A percentile compares a stretch with the other conserved stretches of the same genome.
phyloP scores from a whole-genome alignment of 2,329 filamentous ascomycete species.

The Rhytidhysteron rufulum region DNA sequence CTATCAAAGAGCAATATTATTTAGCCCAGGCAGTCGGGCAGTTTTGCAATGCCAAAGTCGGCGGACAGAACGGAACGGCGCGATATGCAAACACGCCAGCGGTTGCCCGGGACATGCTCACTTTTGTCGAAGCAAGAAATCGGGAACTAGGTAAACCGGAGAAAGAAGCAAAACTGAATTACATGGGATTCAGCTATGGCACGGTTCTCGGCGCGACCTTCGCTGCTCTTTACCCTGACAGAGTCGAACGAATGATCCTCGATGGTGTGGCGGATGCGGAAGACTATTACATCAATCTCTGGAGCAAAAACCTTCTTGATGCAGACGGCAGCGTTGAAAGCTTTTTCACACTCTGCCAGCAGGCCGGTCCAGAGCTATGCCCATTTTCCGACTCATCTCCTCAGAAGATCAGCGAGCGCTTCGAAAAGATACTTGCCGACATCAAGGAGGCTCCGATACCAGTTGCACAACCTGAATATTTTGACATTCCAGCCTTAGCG shows the following conservation, averaged over 20 bases:
- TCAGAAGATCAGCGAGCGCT: conserved; percentile 32
- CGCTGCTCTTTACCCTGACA: conserved; percentile 14
- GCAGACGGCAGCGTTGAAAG: conserved; percentile 40
- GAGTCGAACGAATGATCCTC: conserved; percentile 18
- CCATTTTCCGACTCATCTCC: conserved; percentile 34
- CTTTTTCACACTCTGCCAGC: conserved; percentile 45
- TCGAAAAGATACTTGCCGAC: conserved; percentile 28
- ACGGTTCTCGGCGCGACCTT: conserved; percentile 27
- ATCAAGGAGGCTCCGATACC: conserved; percentile 40
- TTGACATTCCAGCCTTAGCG: conserved; percentile 31
- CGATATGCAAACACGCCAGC: conserved; percentile 45
- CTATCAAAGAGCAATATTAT: conserved; percentile 39
- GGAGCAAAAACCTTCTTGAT: conserved; percentile 40
- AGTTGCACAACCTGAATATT: conserved; percentile 22
- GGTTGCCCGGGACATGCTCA: conserved; percentile 49
- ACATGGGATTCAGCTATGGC: conserved; percentile 42
- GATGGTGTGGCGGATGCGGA: conserved; percentile 41
- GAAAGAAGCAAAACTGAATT: conserved; percentile 29
- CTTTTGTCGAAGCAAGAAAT: conserved; percentile 38
- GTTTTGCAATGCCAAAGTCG: conserved; percentile 22
- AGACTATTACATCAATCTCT: conserved; percentile 34
- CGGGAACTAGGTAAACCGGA: conserved; percentile 2
- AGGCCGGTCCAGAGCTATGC: conserved; percentile 39
- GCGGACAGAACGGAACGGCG: conserved; percentile 34
- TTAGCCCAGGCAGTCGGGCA: conserved; percentile 36